Conservation (phyloP, 2,329 filamentous ascomycete genomes). For the Verticillium isaacii region DNA sequence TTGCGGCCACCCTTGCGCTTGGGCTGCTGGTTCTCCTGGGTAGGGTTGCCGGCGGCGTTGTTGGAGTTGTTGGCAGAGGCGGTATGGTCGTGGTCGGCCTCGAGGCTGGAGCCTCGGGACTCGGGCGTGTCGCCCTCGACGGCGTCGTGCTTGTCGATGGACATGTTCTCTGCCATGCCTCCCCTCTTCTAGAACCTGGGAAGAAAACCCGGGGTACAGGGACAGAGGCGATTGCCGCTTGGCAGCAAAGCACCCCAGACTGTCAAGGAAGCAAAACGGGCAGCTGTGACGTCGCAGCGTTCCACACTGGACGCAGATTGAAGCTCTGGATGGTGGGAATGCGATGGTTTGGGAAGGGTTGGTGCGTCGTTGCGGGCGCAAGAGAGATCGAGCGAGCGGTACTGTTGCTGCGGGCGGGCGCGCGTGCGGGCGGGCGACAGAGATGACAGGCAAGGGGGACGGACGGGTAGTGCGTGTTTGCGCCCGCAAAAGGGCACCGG, state of each 20-base stretch:
- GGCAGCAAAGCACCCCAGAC: slow-evolving; percentile 6
- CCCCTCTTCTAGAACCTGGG: slow-evolving; percentile 24
- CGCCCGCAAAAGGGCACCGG: slow-evolving; percentile 13
- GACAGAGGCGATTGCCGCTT: slow-evolving; percentile 5
- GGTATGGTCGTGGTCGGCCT: slow-evolving; percentile 35
- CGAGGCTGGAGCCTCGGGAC: slow-evolving; percentile 56
- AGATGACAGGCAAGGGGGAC: slow-evolving; percentile 16
- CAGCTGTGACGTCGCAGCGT: slow-evolving; percentile 26
- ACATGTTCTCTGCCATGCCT: slow-evolving; percentile 62
- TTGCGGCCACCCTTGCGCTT: slow-evolving; percentile 98
- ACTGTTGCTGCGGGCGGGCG: background rate
- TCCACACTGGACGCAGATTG: slow-evolving; percentile 14
- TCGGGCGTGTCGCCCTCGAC: slow-evolving; percentile 57
- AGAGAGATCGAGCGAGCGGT: background rate
- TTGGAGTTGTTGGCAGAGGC: slow-evolving; percentile 18
- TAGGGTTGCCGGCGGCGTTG: slow-evolving; percentile 24
- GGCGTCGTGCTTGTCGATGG: slow-evolving; percentile 56
- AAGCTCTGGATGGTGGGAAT: slow-evolving; percentile 17
- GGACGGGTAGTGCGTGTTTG: slow-evolving; percentile 15
- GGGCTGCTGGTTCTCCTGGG: slow-evolving; percentile 59
- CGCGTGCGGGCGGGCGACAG: slow-evolving; percentile 6
- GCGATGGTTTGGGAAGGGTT: slow-evolving; percentile 28
- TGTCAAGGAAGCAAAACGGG: slow-evolving; percentile 23
- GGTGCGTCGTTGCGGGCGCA: slow-evolving; percentile 31
- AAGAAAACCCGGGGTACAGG: slow-evolving; percentile 6